Evolutionary conservation across 768 basidiomycete genomes (phyloP).

Genomic region (Tulasnella sp.): DNA sequence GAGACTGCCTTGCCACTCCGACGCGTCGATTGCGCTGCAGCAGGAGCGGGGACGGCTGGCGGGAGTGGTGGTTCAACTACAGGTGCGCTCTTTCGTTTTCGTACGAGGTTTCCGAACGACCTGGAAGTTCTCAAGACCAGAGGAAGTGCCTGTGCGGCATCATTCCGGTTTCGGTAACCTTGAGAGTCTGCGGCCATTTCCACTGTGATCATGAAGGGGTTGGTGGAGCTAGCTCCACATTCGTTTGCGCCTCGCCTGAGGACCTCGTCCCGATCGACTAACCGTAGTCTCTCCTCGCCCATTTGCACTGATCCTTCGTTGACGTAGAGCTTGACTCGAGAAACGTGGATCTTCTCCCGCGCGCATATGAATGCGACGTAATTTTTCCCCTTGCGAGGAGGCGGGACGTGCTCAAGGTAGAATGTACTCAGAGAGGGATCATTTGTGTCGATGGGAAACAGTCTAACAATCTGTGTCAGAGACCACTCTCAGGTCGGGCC

Average conservation of each 20-base stretch:
- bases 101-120: not conserved
- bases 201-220: not conserved
- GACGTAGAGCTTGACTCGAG: slow-evolving; percentile 14
- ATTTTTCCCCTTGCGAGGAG: slow-evolving; percentile 3
- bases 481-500: too few species aligned
- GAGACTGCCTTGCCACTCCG: not conserved
- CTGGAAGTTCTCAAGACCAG: not conserved
- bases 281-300: not conserved
- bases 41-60: not conserved
- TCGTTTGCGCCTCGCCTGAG: not conserved
- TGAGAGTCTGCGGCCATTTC: not conserved
- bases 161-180: not conserved
- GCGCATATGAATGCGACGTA: slow-evolving; percentile 20
- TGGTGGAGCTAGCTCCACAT: not conserved
- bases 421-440: slow-evolving; percentile 11
- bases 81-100: not conserved
- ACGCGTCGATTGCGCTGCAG: not conserved
- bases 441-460: not conserved
- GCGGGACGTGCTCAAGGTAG: slow-evolving; percentile 16
- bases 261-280: not conserved
- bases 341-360: slow-evolving; percentile 17
- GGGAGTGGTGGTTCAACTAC: not conserved
- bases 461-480: not conserved
- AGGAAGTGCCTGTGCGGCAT: not conserved
- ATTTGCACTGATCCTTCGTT: not conserved